These are phyloP conservation scores for Aspergillus costaricaensis DNA, from an alignment of 2,329 filamentous ascomycete genomes.

Conservation along the genomic window DNA sequence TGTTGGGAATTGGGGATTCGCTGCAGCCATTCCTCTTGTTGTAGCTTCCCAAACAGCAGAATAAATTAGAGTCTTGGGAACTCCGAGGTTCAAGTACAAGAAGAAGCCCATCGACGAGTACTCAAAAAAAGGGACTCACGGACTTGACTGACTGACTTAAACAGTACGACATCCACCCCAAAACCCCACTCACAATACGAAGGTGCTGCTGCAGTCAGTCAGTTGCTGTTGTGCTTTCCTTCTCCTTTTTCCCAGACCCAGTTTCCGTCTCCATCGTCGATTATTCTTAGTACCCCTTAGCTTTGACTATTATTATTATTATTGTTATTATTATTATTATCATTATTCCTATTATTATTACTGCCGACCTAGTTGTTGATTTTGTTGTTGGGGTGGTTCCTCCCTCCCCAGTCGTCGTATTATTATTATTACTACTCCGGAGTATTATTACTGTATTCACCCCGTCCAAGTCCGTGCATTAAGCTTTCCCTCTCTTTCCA, in stretches of 20 bases:
- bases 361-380: neutral
- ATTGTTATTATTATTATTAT: too few species aligned
- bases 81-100: neutral
- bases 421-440: neutral
- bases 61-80: neutral
- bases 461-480: constrained; percentile 1
- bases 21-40: neutral
- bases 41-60: too few species aligned
- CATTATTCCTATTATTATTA: neutral
- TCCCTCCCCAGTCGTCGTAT: neutral
- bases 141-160: neutral
- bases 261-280: neutral
- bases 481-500: constrained; percentile 1
- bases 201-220: neutral
- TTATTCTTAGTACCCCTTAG: neutral
- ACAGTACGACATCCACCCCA: neutral
- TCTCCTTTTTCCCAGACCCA: neutral
- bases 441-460: neutral
- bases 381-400: neutral
- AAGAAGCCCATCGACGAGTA: neutral
- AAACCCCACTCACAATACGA: neutral
- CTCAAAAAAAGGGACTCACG: neutral
- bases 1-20: neutral
- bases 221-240: neutral
- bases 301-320: neutral